Conservation (phyloP, 768 basidiomycete genomes). For the Termitomyces sp. region DNA sequence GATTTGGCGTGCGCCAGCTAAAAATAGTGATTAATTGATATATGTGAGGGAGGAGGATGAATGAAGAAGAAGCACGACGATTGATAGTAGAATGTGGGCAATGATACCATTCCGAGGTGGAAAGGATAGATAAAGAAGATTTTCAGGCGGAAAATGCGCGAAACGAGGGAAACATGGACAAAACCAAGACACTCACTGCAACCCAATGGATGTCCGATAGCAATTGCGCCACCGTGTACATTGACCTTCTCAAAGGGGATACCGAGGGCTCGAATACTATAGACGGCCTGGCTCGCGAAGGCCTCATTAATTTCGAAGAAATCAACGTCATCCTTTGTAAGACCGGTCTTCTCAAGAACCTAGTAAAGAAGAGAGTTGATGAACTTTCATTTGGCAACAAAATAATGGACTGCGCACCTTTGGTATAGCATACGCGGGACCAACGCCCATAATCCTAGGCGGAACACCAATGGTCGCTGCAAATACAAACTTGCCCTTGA, state of each 20-base stretch:
- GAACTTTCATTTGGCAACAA: too few relatives aligned
- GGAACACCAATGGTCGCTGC: background rate
- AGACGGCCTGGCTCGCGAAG: slow-evolving; percentile 81
- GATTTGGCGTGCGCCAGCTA: slow-evolving; percentile 82
- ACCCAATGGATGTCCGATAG: slow-evolving; percentile 84
- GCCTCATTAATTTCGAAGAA: slow-evolving; percentile 94
- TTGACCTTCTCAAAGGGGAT: slow-evolving; percentile 80
- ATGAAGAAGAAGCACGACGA: too few relatives aligned
- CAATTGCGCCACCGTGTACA: slow-evolving; percentile 83
- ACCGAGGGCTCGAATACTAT: slow-evolving; percentile 60
- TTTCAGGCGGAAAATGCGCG: too few relatives aligned
- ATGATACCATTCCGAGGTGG: too few relatives aligned
- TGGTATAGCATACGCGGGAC: background rate
- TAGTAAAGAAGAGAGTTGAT: background rate
- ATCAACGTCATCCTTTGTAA: slow-evolving; percentile 69
- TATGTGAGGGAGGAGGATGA: background rate
- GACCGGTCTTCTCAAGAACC: slow-evolving; percentile 58
- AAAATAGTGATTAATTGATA: background rate
- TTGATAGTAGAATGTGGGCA: too few relatives aligned
- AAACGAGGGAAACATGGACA: too few relatives aligned
- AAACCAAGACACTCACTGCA: slow-evolving; percentile 50
- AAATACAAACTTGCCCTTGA: background rate
- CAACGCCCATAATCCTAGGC: background rate
- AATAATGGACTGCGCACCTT: background rate
- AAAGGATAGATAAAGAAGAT: too few relatives aligned